Base-by-base conservation (phyloP, 768 basidiomycete genomes). In the Suillus discolor region DNA sequence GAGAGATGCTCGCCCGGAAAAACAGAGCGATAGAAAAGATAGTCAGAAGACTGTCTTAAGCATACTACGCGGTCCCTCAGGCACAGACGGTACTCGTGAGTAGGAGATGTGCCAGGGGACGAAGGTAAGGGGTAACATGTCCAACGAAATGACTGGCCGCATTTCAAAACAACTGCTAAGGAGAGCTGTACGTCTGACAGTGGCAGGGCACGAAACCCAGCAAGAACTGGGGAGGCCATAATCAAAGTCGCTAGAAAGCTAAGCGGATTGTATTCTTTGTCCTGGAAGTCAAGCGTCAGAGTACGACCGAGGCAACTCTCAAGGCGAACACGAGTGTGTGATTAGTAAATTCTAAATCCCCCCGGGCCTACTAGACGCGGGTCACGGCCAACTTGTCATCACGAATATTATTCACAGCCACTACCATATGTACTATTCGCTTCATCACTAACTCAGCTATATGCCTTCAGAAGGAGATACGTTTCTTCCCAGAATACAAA, bases 101-200 rank as follows among this genome's bases (percentile, higher is more conserved):
- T 74, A 18, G 75, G 71, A 18, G 54, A 16, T 49, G 53, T 63
- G 13, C 47, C 66, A 15, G 70, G 61, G 25, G 65, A 65, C n/a
- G 69, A 45, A 20, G 72, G 65, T 16, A 86, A 75, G 39, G 84
- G 83, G 62, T 85, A 77, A 8, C 80, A 82, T 45, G 85, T 82
- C 94, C 95, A 96, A 36, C 93, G 87, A 75, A 96, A 96, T 4
- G 90, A 90, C 74, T 96, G 93, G 5, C 94, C 94, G 64, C 89
- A 93, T 71, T 86, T 89, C 41, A 96, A 79, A 13, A 93, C 92
- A 1, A 90, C 87, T 53, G 88, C 79, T 49, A 97, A 83, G n/a
- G 88, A 89, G 41, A 96, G 81, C 74, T 96, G 93, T 12, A 77
- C 77, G n/a, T 87, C 73, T 6, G 88, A 78, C 6, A 95, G 74